Evolutionary conservation across 75 land plant species (phyloP).

Genomic region (Isoetes taiwanensis): DNA sequence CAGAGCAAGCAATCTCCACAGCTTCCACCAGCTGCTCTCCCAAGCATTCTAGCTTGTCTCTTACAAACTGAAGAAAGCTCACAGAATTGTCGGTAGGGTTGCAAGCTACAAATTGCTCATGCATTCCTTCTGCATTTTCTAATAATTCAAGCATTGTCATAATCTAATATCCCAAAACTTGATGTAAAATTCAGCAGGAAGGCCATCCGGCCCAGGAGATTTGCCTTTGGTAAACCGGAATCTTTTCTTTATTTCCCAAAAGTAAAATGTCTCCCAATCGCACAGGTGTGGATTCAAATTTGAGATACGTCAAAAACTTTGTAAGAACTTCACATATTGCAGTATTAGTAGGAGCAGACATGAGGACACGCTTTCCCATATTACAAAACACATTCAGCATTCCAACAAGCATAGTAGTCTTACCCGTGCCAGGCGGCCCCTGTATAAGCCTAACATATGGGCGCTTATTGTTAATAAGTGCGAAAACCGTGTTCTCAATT

Average conservation of each 20-base stretch:
- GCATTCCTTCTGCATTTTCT: too few relatives aligned
- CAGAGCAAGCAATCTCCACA: too few relatives aligned
- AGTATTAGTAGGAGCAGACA: constrained; percentile 66
- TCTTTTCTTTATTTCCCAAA: constrained; percentile 51
- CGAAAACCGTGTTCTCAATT: constrained; percentile 9
- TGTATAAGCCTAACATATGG: constrained; percentile 43
- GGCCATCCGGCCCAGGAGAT: too few relatives aligned
- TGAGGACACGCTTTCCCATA: constrained; percentile 29
- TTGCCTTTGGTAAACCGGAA: too few relatives aligned
- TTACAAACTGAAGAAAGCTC: too few relatives aligned
- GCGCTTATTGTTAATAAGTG: constrained; percentile 6
- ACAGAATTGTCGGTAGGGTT: too few relatives aligned
- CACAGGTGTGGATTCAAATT: too few relatives aligned
- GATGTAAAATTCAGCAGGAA: constrained; percentile 38
- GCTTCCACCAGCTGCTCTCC: too few relatives aligned
- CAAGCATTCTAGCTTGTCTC: too few relatives aligned
- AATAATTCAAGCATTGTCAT: neutral
- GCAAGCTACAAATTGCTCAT: too few relatives aligned
- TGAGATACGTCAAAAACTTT: too few relatives aligned
- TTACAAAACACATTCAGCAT: constrained; percentile 22
- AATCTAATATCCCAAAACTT: constrained; percentile 36
- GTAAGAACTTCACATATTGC: constrained; percentile 43
- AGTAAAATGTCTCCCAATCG: constrained; percentile 36
- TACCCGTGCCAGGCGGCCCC: constrained; percentile 42
- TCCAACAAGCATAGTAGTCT: constrained; percentile 32